Base-by-base conservation (phyloP, 2,329 filamentous ascomycete genomes). In the Trichoderma lentiforme region DNA sequence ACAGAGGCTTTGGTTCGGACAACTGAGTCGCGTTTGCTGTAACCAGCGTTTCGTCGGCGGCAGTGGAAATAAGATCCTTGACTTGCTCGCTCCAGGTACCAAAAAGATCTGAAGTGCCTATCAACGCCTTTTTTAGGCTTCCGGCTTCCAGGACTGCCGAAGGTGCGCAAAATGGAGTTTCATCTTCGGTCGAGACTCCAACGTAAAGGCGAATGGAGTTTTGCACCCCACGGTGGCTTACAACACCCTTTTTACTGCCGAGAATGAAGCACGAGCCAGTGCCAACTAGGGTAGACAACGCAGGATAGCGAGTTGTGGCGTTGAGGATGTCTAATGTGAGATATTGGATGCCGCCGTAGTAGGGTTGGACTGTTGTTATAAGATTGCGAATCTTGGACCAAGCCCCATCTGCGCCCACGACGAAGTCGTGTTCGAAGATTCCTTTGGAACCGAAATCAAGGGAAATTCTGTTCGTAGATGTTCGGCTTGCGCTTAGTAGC, bases 231-330 rank as follows among this genome's bases (percentile, higher is more conserved):
- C 79, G 78, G 36, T 80, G 79, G 6, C 76, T 75, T n/a, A 77
- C 72, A 67, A 82, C 78, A 28, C 80, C 82, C 66, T 86, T 80
- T 7, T 82, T 80, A 62, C 79, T 75, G 24, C 79, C 81, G 15
- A 82, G 80, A 9, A 78, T 75, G 62, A 80, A 77, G 67, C 78
- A 78, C 1, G 76, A 78, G 3, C 84, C 85, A 18, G 78, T 72
- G 7, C 85, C 85, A 2, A 85, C 78, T 5, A 82, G 74, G 8
- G 78, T 73, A 6, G 79, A 73, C 2, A 87, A 75, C 72, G 80
- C 79, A 1, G 83, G 83, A 66, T 83, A 80, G 21, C 76, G 75
- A 0, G 73, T 73, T 6, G 83, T 79, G 1, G 81, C 75, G 9
- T 81, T 65, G 6, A 74, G 73, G 57, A 83, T 80, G 57, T 78